These are phyloP conservation scores for Yamadazyma philogaea DNA, from an alignment of 805 yeast species.

Conservation along the genomic window DNA sequence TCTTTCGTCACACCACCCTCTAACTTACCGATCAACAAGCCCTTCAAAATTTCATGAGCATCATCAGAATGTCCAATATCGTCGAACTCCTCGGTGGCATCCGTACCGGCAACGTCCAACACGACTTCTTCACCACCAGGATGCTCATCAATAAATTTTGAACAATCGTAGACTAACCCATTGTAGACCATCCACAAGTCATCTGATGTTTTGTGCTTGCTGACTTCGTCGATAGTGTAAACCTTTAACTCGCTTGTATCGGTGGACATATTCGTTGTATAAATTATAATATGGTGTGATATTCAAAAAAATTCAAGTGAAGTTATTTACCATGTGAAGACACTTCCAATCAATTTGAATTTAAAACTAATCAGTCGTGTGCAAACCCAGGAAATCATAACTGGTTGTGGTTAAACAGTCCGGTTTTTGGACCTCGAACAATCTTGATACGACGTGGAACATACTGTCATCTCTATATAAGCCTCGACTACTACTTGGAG, in stretches of 20 bases:
- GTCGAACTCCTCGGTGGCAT: slow-evolving; percentile 46
- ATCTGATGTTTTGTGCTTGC: slow-evolving; percentile 35
- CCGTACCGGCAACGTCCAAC: slow-evolving; percentile 41
- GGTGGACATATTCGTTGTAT: background rate
- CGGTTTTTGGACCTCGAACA: background rate
- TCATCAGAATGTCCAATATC: slow-evolving; percentile 98
- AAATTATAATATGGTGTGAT: background rate
- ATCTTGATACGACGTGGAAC: background rate
- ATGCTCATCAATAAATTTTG: slow-evolving; percentile 44
- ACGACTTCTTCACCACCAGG: slow-evolving; percentile 50
- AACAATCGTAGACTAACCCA: slow-evolving; percentile 42
- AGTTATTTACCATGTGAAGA: slow-evolving; percentile 9
- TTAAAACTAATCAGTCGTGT: slow-evolving; percentile 10
- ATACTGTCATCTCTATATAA: too few relatives aligned
- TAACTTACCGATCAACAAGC: slow-evolving; percentile 72
- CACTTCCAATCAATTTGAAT: slow-evolving; percentile 11
- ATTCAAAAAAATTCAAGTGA: slow-evolving; percentile 1
- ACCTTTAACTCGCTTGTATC: slow-evolving; percentile 27
- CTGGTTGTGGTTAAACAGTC: slow-evolving; percentile 1
- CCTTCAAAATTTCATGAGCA: slow-evolving; percentile 73
- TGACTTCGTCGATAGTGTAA: slow-evolving; percentile 54
- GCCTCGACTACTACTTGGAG: background rate
- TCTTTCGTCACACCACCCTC: slow-evolving; percentile 54
- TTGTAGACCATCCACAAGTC: slow-evolving; percentile 46
- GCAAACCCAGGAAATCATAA: slow-evolving; percentile 4